Base-by-base conservation (phyloP, 192 early-diverging fungal species). In the Linderina pennispora region DNA sequence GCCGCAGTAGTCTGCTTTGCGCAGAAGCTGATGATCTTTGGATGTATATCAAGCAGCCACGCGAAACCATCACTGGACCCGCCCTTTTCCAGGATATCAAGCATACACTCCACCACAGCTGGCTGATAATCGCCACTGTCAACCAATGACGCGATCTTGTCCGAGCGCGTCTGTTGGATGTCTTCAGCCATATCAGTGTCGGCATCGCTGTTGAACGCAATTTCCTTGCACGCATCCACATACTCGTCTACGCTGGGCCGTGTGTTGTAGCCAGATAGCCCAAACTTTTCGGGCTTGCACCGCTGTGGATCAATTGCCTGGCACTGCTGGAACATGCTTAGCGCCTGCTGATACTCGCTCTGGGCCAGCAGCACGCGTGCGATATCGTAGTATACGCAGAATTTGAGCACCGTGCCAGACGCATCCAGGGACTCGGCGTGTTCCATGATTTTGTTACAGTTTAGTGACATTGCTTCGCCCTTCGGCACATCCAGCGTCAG, bases 241-340 rank as follows among this genome's bases (percentile, higher is more conserved):
- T 62, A 62, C 50, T 69, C 65, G 32, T 69, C 58, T 5, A 69
- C 35, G 35, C 58, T 57, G 10, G 50, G 53, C 40, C 8, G 23
- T 25, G 18, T 9, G n/a, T 22, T 10, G 26, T 38, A 2, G 23
- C 53, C 3, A 28, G 17, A 5, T 10, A 57, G 43, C 13, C 24
- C 50, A 53, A 62, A 62, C 18, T 23, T 34, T 19, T 60, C 34
- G 0, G 40, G 33, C 11, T 9, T 21, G 44, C 65, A 51, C 36
- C 40, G 15, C 1, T 10, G 9, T 0, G 57, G 53, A 36, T 56
- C 49, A 16, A 61, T 40, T 0, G 34, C 23, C 50, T 58, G 58
- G 26, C 65, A 69, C 41, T 57, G 35, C 0, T 24, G 21, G 26
- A 69, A 69, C 40, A 40, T 31, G 3, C 13, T 22, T 10, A 58